Evolutionary conservation across 495 filamentous ascomycete species (phyloP), one percentile per base, ranked within the genome.

Genomic region (Neurospora sp.): DNA sequence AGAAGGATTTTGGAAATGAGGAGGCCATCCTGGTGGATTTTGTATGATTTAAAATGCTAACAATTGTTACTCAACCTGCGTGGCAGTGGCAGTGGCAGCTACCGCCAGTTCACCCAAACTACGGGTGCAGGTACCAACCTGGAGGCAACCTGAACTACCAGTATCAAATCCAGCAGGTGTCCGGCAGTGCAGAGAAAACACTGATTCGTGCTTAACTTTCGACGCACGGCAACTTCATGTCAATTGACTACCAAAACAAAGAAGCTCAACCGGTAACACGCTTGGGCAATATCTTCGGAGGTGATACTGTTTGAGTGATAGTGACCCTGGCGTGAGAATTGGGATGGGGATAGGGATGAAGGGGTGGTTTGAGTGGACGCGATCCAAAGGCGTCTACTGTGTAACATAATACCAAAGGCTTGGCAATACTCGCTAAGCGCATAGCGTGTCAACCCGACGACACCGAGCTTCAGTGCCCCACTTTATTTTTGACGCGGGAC

Each of bases 1-100:
- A 80, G 73, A 78, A 79, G 13, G 76, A 73, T 38, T 73, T 72
- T 70, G 77, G 79, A 70, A 80, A 78, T 69, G 78, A 80, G 69
- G 79, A 79, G 19, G 76, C 70, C 77, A 80, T 79, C 70, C 54
- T 34, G 24, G 13, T 1, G 2, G 28, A 66, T 34, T 66, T 19
- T 34, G 24, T 62, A 31, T 8, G 15, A 66, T 17, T 8, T 5
- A 8, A 34, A 66, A 34, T 34, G 54, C 54, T 66, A 66, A 34
- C 54, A 66, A 34, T 66, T 66, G 54, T 62, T 62, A 62, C 54
- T 66, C 28, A 34, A 62, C 54, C 54, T 34, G 54, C 13, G 54
- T 31, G 54, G 54, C 54, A 62, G 54, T 34, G 28, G 28, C 54
- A 62, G 54, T 62, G 54, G 54, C 54, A 62, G 54, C 54, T 62